Evolutionary conservation across 225 moss, liverwort and hornwort species (phyloP).

Genomic region (Pseudoscleropodium purum): DNA sequence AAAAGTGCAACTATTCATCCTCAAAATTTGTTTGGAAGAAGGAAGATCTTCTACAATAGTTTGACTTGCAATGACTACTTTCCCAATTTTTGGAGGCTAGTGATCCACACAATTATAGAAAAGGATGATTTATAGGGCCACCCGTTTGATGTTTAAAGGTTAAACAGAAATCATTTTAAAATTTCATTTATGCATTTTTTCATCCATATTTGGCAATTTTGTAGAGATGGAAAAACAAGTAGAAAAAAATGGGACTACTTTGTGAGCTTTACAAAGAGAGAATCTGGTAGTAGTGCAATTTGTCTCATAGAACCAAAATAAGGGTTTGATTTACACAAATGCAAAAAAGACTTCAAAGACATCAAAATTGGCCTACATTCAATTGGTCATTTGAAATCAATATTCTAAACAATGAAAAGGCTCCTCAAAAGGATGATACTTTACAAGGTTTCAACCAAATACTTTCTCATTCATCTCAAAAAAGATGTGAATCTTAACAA

Average conservation of each 20-base stretch:
- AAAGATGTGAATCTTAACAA: background rate
- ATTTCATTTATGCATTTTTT: no score
- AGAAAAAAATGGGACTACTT: background rate
- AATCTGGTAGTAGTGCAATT: background rate
- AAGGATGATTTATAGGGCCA: no score
- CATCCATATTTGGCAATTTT: background rate
- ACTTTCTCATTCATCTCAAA: background rate
- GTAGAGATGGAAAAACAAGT: background rate
- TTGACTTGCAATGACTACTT: no score
- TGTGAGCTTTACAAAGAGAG: rapidly evolving
- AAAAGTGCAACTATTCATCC: no score
- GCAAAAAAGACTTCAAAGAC: background rate
- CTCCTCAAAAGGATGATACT: rapidly evolving
- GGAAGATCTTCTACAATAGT: no score
- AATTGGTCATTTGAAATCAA: no score
- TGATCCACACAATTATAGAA: no score
- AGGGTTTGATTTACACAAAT: background rate
- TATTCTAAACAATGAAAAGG: background rate
- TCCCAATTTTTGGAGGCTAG: no score
- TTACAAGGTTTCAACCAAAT: background rate
- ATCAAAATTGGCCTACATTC: no score
- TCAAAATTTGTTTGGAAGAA: no score
- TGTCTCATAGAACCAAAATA: rapidly evolving
- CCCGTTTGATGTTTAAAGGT: no score
- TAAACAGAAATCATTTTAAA: no score